Evolutionary conservation across 192 early-diverging fungal genomes (phyloP).

Genomic region (Coemansia sp.): DNA sequence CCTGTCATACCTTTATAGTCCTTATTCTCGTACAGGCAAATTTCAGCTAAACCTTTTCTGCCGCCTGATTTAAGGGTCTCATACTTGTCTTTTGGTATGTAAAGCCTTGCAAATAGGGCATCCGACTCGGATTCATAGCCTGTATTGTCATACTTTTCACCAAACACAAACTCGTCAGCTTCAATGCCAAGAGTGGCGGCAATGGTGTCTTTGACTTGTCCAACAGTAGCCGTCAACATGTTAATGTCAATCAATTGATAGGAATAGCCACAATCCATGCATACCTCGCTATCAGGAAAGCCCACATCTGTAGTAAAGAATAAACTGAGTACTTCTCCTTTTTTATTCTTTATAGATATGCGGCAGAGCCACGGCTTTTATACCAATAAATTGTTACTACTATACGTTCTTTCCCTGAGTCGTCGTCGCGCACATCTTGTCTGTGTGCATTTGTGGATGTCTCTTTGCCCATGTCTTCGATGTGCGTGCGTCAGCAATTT

Average conservation of each 20-base stretch:
- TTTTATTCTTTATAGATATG: no score
- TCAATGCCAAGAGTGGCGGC: background rate
- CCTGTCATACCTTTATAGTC: background rate
- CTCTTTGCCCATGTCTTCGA: no score
- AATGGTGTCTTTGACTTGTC: background rate
- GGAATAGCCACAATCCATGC: background rate
- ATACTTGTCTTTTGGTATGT: background rate
- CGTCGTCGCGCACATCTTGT: no score
- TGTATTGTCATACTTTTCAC: background rate
- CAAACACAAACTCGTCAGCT: background rate
- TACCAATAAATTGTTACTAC: no score
- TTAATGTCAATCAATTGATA: background rate
- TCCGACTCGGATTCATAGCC: background rate
- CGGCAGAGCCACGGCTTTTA: no score
- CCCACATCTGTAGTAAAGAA: background rate
- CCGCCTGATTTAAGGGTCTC: no score
- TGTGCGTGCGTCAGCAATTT: no score
- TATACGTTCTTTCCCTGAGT: no score
- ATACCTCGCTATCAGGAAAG: background rate
- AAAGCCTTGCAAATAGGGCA: background rate
- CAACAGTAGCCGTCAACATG: background rate
- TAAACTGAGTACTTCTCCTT: no score
- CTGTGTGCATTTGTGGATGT: no score
- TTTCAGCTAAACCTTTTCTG: background rate
- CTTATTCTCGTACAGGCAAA: background rate